Percentiles rank a stretch among this genome's conserved stretches.
phyloP scores from a whole-genome alignment of 768 basidiomycete species.

The Serendipita vermifera region DNA sequence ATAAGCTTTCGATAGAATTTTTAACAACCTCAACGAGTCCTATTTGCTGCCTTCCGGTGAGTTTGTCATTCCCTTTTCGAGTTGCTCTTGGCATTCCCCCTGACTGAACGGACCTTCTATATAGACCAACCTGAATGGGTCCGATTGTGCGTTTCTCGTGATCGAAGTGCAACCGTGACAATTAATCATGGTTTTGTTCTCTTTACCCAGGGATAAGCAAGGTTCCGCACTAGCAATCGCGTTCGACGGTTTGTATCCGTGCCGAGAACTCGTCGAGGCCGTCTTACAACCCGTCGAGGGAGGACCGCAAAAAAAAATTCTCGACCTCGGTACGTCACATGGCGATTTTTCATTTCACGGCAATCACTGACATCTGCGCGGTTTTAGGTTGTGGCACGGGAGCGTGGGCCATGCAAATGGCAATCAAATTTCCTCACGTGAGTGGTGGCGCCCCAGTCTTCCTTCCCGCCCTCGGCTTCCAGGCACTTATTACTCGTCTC shows the following conservation, averaged over 20 bases:
- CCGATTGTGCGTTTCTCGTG: background rate
- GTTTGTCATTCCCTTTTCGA: no score
- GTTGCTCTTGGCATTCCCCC: no score
- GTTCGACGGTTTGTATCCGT: background rate
- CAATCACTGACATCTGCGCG: background rate
- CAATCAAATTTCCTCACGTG: background rate
- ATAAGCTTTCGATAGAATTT: background rate
- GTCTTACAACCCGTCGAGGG: background rate
- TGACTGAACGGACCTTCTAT: background rate
- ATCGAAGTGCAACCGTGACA: no score
- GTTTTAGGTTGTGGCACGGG: conserved; percentile 3
- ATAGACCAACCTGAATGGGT: conserved; percentile 2
- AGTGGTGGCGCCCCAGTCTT: no score
- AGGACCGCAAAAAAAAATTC: background rate
- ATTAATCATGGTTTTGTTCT: background rate
- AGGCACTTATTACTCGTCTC: no score
- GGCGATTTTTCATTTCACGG: background rate
- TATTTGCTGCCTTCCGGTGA: conserved; percentile 3
- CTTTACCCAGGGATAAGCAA: conserved; percentile 4
- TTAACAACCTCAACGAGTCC: background rate
- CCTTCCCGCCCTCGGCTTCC: no score
- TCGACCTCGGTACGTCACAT: background rate
- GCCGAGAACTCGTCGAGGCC: background rate
- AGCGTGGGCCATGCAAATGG: background rate
- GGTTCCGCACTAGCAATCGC: background rate